phyloP scores from a whole-genome alignment of 2,329 filamentous ascomycete genomes.

The Daldinia sp. region DNA sequence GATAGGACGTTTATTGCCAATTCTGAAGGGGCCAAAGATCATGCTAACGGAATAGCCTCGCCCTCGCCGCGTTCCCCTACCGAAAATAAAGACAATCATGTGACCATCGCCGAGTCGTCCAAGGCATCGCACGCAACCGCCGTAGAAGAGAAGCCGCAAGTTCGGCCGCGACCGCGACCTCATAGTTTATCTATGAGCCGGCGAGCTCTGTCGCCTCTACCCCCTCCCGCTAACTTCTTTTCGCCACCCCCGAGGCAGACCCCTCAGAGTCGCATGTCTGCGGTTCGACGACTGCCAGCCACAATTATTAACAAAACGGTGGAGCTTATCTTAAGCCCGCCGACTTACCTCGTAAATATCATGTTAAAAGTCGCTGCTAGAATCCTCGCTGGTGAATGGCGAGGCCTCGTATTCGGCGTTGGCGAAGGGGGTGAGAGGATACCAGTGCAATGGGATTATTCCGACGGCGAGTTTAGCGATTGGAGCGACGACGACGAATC shows the following conservation, averaged over 20 bases:
- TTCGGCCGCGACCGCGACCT: constrained; percentile 65
- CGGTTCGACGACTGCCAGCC: constrained; percentile 62
- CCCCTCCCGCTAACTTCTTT: constrained; percentile 72
- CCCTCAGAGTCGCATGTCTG: constrained; percentile 52
- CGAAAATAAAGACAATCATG: constrained; percentile 6
- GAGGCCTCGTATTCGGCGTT: constrained; percentile 65
- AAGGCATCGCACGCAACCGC: constrained; percentile 39
- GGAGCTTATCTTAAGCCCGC: constrained; percentile 80
- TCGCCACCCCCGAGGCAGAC: constrained; percentile 54
- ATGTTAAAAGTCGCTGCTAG: constrained; percentile 84
- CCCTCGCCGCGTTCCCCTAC: constrained; percentile 27
- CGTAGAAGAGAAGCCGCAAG: constrained; percentile 50
- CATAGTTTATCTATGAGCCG: constrained; percentile 59
- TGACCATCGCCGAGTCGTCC: constrained; percentile 10
- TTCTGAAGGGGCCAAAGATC: constrained; percentile 42
- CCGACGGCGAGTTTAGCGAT: constrained; percentile 63
- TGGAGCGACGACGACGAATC: constrained; percentile 61
- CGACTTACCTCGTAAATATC: constrained; percentile 77
- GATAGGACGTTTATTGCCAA: constrained; percentile 44
- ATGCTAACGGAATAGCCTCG: constrained; percentile 42
- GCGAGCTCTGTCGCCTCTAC: constrained; percentile 71
- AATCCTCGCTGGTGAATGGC: constrained; percentile 72
- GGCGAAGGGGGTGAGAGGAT: constrained; percentile 63
- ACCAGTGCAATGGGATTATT: constrained; percentile 68
- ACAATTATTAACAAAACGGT: constrained; percentile 79